Evolutionary conservation across 495 filamentous ascomycete genomes (phyloP).

Genomic region (Venustampulla echinocandica): DNA sequence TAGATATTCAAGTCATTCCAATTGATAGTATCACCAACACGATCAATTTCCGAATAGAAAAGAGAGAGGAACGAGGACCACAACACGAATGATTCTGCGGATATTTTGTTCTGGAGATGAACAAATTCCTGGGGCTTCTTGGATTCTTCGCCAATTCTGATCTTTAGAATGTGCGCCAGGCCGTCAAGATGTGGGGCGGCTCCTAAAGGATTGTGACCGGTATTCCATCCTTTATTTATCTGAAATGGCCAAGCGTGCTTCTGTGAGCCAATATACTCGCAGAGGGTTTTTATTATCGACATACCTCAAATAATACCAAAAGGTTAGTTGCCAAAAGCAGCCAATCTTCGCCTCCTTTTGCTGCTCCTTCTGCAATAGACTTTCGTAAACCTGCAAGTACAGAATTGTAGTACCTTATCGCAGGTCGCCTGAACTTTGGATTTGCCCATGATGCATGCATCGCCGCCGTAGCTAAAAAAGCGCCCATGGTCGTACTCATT

Average conservation of each 20-base stretch:
- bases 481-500: conserved; percentile 2
- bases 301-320: conserved; percentile 8
- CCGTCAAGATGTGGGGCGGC: conserved; percentile 5
- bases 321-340: conserved; percentile 8
- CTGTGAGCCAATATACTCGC: background rate
- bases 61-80: conserved; percentile 1
- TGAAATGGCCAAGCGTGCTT: background rate
- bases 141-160: conserved; percentile 7
- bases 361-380: conserved; percentile 1
- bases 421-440: background rate
- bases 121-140: background rate
- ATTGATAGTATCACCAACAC: background rate
- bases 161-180: conserved; percentile 2
- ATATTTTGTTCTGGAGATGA: conserved; percentile 5
- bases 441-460: conserved; percentile 13
- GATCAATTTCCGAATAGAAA: conserved; percentile 11
- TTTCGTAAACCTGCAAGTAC: conserved; percentile 1
- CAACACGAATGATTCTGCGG: conserved; percentile 7
- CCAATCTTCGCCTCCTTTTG: conserved; percentile 8
- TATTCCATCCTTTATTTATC: conserved; percentile 11
- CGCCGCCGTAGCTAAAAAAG: conserved; percentile 7
- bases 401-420: conserved; percentile 10
- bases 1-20: conserved; percentile 5
- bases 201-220: conserved; percentile 2
- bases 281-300: background rate